These are phyloP conservation scores for Galium porrigens DNA, from an alignment of 305 asterid species.

Conservation along the genomic window DNA sequence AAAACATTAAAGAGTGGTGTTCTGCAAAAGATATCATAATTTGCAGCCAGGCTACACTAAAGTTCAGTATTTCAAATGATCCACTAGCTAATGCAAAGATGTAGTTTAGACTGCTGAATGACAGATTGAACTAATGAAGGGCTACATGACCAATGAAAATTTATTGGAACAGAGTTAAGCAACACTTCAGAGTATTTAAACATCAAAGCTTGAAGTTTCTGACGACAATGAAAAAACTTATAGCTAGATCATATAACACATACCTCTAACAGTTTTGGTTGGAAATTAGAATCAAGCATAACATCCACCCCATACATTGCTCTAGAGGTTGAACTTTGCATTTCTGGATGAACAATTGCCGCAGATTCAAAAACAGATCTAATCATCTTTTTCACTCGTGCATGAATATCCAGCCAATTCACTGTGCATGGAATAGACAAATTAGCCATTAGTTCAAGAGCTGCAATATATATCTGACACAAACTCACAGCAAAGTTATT, in stretches of 20 bases:
- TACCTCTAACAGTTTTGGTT: constrained; percentile 85
- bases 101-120: neutral
- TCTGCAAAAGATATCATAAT: neutral
- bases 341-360: constrained; percentile 79
- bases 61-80: neutral
- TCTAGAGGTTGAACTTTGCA: constrained; percentile 73
- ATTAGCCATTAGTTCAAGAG: neutral
- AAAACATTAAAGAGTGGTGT: neutral
- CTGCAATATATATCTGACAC: constrained; percentile 1
- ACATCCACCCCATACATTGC: constrained; percentile 96
- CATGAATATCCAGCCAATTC: constrained; percentile 77
- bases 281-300: constrained; percentile 61
- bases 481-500: constrained; percentile 10
- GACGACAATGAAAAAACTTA: neutral
- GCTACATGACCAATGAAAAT: neutral
- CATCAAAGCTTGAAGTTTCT: neutral
- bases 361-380: constrained; percentile 79
- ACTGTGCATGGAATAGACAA: constrained; percentile 32
- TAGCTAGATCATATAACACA: too few relatives aligned
- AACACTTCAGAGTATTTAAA: neutral
- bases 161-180: neutral
- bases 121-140: neutral
- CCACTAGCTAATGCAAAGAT: neutral
- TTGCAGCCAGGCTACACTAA: neutral
- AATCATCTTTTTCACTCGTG: constrained; percentile 57